Percentiles rank a stretch among this genome's conserved stretches.
These are phyloP conservation scores for Saccharomyces pastorianus DNA, from an alignment of 1,139 yeast species.

Conservation along the genomic window DNA sequence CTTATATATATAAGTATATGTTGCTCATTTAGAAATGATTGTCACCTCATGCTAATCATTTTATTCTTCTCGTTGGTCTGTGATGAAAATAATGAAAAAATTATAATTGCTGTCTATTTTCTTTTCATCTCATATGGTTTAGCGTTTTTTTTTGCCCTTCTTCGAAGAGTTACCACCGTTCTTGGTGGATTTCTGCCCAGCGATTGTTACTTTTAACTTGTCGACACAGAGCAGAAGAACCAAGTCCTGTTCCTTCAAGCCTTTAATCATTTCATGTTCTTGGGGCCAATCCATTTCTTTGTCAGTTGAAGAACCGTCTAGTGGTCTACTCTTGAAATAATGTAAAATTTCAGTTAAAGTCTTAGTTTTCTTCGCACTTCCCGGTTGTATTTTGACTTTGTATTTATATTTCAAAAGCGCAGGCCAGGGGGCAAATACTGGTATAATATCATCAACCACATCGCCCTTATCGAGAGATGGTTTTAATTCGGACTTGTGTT, in stretches of 20 bases:
- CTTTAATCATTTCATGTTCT: constrained; percentile 52
- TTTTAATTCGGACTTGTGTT: constrained; percentile 34
- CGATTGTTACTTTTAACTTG: constrained; percentile 38
- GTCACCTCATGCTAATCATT: background rate
- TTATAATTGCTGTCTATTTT: background rate
- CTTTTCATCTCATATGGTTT: background rate
- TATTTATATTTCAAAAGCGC: constrained; percentile 68
- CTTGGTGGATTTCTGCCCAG: constrained; percentile 27
- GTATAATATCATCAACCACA: constrained; percentile 54
- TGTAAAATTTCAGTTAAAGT: constrained; percentile 62
- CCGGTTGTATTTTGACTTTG: constrained; percentile 81
- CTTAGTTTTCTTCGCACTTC: constrained; percentile 83
- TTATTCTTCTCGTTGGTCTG: background rate
- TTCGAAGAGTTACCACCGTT: constrained; percentile 1
- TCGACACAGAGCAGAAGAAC: constrained; percentile 47
- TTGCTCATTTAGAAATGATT: background rate
- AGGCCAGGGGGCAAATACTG: constrained; percentile 91
- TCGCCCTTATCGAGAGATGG: constrained; percentile 35
- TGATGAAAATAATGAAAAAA: background rate
- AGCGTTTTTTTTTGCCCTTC: constrained; percentile 1
- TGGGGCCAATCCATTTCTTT: constrained; percentile 60
- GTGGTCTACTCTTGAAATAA: constrained; percentile 48
- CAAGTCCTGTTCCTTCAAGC: constrained; percentile 49
- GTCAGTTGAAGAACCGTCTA: constrained; percentile 45
- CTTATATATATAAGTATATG: background rate